These are phyloP conservation scores for Pseudopyricularia cyperi DNA, from an alignment of 2,329 filamentous ascomycete genomes.

Conservation along the genomic window DNA sequence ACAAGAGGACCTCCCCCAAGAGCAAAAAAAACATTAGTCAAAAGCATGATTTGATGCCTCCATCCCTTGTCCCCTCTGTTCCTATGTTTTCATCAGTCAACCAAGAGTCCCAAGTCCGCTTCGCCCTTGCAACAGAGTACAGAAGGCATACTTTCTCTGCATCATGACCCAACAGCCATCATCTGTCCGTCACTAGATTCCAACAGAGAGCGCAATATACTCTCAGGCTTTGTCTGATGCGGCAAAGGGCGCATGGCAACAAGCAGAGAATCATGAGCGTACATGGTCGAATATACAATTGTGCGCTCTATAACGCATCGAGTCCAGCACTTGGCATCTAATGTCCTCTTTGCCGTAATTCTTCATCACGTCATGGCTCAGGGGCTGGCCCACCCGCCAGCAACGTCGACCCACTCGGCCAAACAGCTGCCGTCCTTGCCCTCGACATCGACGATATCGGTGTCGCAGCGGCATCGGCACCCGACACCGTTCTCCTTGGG, in stretches of 20 bases:
- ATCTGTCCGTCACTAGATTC: not conserved
- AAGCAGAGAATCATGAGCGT: not conserved
- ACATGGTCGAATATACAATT: not conserved
- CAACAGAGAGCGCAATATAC: not conserved
- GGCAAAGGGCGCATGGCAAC: not conserved
- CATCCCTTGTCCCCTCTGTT: too few species aligned
- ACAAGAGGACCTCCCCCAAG: too few species aligned
- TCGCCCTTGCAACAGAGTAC: too few species aligned
- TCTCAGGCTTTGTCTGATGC: not conserved
- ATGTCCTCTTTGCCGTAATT: not conserved
- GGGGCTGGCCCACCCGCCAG: slow-evolving; percentile 70
- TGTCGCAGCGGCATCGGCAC: slow-evolving; percentile 92
- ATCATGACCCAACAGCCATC: not conserved
- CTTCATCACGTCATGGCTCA: slow-evolving; percentile 11
- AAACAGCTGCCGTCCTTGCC: slow-evolving; percentile 94
- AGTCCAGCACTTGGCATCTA: not conserved
- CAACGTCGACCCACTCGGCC: slow-evolving; percentile 93
- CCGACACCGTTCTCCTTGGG: slow-evolving; percentile 94
- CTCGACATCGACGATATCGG: slow-evolving; percentile 94
- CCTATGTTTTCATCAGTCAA: too few species aligned
- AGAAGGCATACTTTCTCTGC: too few species aligned
- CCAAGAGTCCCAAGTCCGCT: too few species aligned
- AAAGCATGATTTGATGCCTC: too few species aligned
- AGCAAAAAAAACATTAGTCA: too few species aligned
- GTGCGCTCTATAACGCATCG: not conserved